phyloP scores from a whole-genome alignment of 1,139 yeast species.

The Yamadazyma friedrichii region DNA sequence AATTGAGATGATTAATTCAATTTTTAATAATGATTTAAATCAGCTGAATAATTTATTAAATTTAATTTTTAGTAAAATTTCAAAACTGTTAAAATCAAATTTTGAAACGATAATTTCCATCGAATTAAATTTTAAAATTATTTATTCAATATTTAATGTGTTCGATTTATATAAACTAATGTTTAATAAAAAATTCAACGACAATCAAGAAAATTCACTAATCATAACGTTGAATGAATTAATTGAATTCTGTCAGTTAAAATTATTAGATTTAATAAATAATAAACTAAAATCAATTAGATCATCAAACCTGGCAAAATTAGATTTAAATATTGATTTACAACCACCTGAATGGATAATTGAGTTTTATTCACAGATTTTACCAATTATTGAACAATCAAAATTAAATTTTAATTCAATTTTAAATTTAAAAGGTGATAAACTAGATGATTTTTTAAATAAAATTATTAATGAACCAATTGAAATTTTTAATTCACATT shows the following conservation, averaged over 20 bases:
- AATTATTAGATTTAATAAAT: constrained; percentile 39
- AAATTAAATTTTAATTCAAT: constrained; percentile 33
- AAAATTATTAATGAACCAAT: constrained; percentile 51
- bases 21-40: constrained; percentile 27
- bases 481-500: constrained; percentile 38
- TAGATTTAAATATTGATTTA: constrained; percentile 46
- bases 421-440: constrained; percentile 33
- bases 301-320: constrained; percentile 39
- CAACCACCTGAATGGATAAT: constrained; percentile 76
- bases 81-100: constrained; percentile 43
- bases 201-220: constrained; percentile 19
- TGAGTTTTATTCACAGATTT: constrained; percentile 51
- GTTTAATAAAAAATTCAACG: constrained; percentile 51
- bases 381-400: constrained; percentile 48
- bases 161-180: constrained; percentile 68
- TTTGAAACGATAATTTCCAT: constrained; percentile 69
- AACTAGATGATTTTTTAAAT: constrained; percentile 30
- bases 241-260: constrained; percentile 34
- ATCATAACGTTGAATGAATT: constrained; percentile 25
- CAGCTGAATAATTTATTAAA: constrained; percentile 30
- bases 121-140: constrained; percentile 55
- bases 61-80: constrained; percentile 31
- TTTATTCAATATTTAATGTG: constrained; percentile 61
- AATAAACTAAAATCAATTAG: constrained; percentile 42
- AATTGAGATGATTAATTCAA: constrained; percentile 63